These are phyloP conservation scores for Backusella macrospora DNA, from an alignment of 192 early-diverging fungal species.

Conservation along the genomic window DNA sequence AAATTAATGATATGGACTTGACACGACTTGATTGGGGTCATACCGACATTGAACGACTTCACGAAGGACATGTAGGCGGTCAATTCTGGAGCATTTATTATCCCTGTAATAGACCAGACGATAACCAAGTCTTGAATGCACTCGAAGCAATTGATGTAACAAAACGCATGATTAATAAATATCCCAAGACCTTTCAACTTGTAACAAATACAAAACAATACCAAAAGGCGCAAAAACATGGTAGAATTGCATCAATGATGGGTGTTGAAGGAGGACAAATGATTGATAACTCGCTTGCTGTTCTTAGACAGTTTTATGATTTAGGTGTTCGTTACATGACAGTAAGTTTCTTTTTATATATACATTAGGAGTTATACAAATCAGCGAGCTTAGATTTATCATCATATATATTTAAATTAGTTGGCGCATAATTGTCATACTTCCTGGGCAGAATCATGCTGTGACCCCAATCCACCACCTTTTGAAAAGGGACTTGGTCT, in stretches of 20 bases:
- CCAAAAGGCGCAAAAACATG: constrained; percentile 36
- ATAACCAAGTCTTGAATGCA: constrained; percentile 35
- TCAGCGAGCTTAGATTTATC: not conserved
- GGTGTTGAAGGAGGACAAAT: constrained; percentile 70
- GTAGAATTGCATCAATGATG: constrained; percentile 61
- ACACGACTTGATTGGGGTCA: constrained; percentile 26
- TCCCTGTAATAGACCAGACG: constrained; percentile 22
- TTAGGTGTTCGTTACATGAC: constrained; percentile 71
- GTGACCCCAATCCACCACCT: constrained; percentile 50
- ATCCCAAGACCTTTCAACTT: constrained; percentile 52
- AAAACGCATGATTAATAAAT: constrained; percentile 52
- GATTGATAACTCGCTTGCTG: constrained; percentile 59
- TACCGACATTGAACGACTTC: constrained; percentile 31
- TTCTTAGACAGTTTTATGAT: constrained; percentile 53
- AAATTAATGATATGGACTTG: constrained; percentile 29
- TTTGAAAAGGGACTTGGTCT: constrained; percentile 50
- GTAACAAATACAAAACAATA: constrained; percentile 51
- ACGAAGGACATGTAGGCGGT: constrained; percentile 32
- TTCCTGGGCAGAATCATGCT: constrained; percentile 52
- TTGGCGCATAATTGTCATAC: constrained; percentile 67
- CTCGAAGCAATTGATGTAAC: constrained; percentile 63
- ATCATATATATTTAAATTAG: not conserved
- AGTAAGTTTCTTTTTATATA: constrained; percentile 7
- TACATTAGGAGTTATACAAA: not conserved
- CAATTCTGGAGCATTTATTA: constrained; percentile 43